A percentile compares a stretch with the other conserved stretches of the same genome.
These are phyloP conservation scores for Lecanosticta acicola DNA, from an alignment of 2,329 filamentous ascomycete species.

Conservation along the genomic window DNA sequence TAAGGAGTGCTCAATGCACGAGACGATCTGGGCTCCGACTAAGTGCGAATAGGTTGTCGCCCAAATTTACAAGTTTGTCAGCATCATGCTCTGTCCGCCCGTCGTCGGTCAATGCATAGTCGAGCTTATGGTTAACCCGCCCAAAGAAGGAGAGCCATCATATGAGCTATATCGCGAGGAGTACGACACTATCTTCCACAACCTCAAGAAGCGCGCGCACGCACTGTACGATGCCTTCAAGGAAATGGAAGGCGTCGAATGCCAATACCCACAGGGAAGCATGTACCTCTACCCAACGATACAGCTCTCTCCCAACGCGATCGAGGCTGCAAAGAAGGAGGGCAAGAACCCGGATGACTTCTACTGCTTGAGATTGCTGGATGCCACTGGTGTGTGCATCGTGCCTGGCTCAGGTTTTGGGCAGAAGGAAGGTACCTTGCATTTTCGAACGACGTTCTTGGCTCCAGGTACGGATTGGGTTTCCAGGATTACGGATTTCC, in stretches of 20 bases:
- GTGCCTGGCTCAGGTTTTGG: conserved; percentile 91
- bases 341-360: conserved; percentile 80
- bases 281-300: conserved; percentile 99
- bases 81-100: conserved; percentile 91
- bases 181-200: conserved; percentile 74
- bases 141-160: conserved; percentile 73
- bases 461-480: conserved; percentile 45
- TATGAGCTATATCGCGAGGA: conserved; percentile 79
- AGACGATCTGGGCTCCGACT: not conserved
- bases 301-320: conserved; percentile 67
- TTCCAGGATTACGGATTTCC: conserved; percentile 79
- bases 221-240: conserved; percentile 87
- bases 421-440: conserved; percentile 52
- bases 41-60: conserved; percentile 62
- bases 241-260: conserved; percentile 93
- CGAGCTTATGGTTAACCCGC: conserved; percentile 97
- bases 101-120: conserved; percentile 95
- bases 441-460: conserved; percentile 1
- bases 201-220: conserved; percentile 70
- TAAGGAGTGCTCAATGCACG: conserved; percentile 17
- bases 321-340: conserved; percentile 67
- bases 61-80: conserved; percentile 98
- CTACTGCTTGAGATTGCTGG: conserved; percentile 85
- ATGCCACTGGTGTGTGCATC: conserved; percentile 90
- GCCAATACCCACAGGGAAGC: conserved; percentile 80